These are phyloP conservation scores for Plasmodium billcollinsi DNA, from an alignment of 169 alveolate species.

Conservation along the genomic window DNA sequence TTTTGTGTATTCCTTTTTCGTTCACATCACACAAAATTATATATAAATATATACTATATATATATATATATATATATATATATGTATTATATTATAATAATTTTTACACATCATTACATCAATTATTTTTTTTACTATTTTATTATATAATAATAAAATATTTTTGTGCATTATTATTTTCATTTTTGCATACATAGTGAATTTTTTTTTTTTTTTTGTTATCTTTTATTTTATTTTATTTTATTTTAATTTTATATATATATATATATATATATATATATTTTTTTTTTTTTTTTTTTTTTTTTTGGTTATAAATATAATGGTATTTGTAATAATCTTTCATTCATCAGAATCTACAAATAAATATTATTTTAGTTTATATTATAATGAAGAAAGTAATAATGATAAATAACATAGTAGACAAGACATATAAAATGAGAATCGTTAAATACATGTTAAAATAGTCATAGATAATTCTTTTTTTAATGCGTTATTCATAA, in stretches of 20 bases:
- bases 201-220: not conserved
- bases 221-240: not conserved
- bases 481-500: not conserved
- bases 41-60: too few species aligned
- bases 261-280: too few species aligned
- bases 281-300: not conserved
- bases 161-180: too few species aligned
- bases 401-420: constrained; percentile 21
- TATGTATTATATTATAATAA: too few species aligned
- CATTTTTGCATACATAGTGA: not conserved
- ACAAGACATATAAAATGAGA: constrained; percentile 28
- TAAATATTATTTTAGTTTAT: constrained; percentile 36
- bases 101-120: too few species aligned
- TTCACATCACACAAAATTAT: too few species aligned
- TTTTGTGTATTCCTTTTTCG: too few species aligned
- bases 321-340: constrained; percentile 59
- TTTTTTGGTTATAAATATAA: constrained; percentile 2
- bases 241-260: too few species aligned
- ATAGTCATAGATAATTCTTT: not conserved
- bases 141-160: too few species aligned
- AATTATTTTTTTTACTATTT: too few species aligned
- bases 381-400: constrained; percentile 11
- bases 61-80: too few species aligned
- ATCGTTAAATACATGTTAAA: not conserved
- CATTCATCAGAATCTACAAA: constrained; percentile 32